Percentiles rank a stretch among this genome's conserved stretches.
Conservation (phyloP, 768 basidiomycete genomes). For the Lactarius trivialis region DNA sequence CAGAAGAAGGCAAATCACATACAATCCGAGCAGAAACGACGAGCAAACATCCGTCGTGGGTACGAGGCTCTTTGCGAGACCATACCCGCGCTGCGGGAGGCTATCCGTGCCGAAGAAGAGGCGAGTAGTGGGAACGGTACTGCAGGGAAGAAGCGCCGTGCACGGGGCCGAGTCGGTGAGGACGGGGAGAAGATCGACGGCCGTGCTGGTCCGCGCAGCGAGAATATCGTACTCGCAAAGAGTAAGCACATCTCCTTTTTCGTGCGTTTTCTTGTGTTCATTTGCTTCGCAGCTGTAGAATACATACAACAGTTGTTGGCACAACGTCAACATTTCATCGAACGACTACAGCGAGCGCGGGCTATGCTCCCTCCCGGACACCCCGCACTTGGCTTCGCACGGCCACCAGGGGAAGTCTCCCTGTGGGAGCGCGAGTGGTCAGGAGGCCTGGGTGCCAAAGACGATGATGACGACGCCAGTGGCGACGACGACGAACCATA, state of each 20-base stretch:
- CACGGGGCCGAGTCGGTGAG: slow-evolving; percentile 30
- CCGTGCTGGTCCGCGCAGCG: slow-evolving; percentile 82
- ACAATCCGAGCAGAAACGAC: slow-evolving; percentile 87
- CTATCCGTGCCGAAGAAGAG: slow-evolving; percentile 72
- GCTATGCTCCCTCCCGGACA: slow-evolving; percentile 52
- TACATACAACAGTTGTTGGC: slow-evolving; percentile 63
- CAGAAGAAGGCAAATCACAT: slow-evolving; percentile 95
- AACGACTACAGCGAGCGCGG: slow-evolving; percentile 56
- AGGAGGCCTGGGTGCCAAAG: slow-evolving; percentile 47
- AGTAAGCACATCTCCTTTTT: slow-evolving; percentile 46
- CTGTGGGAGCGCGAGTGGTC: slow-evolving; percentile 85
- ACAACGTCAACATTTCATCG: slow-evolving; percentile 49
- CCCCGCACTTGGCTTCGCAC: slow-evolving; percentile 40
- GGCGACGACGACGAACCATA: slow-evolving; percentile 24
- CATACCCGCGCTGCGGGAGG: slow-evolving; percentile 76
- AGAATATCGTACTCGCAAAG: slow-evolving; percentile 82
- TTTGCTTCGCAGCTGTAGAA: slow-evolving; percentile 65
- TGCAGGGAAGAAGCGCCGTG: slow-evolving; percentile 28
- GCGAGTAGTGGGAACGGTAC: slow-evolving; percentile 36
- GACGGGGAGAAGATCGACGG: slow-evolving; percentile 69
- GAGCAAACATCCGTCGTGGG: slow-evolving; percentile 83
- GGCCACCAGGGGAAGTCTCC: slow-evolving; percentile 30
- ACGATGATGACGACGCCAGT: slow-evolving; percentile 20
- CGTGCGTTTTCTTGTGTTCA: slow-evolving; percentile 12
- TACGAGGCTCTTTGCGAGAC: slow-evolving; percentile 84